Conservation (phyloP, 441 rosid genomes). For the Isatis lusitanica region DNA sequence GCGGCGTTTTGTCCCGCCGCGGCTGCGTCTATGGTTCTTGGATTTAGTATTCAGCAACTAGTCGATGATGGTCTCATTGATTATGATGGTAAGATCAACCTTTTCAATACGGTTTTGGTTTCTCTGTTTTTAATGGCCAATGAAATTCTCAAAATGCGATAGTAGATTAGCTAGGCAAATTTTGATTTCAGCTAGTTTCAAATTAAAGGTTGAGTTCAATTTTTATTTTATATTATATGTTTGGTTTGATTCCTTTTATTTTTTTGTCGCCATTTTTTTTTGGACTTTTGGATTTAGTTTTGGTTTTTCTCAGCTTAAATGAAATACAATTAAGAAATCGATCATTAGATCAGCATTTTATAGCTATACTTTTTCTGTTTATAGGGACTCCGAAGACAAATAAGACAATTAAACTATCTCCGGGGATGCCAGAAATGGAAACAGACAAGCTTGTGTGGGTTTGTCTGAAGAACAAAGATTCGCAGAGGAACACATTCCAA, state of each 20-base stretch:
- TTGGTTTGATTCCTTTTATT: too few species aligned
- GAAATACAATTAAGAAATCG: too few species aligned
- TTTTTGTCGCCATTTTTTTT: too few species aligned
- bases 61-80: conserved; percentile 53
- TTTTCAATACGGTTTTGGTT: neutral
- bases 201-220: too few species aligned
- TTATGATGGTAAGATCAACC: conserved; percentile 38
- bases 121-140: too few species aligned
- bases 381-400: conserved; percentile 43
- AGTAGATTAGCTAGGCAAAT: too few species aligned
- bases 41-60: conserved; percentile 46
- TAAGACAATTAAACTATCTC: conserved; percentile 36
- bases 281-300: too few species aligned
- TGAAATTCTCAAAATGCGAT: too few species aligned
- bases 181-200: too few species aligned
- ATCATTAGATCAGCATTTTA: neutral
- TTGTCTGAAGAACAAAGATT: conserved; percentile 37
- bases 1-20: conserved; percentile 65
- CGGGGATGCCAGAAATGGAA: conserved; percentile 51
- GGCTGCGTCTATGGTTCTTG: conserved; percentile 44
- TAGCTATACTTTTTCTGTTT: neutral
- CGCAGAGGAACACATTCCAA: conserved; percentile 43
- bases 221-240: too few species aligned
- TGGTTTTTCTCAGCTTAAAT: too few species aligned
- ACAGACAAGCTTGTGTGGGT: conserved; percentile 50